Evolutionary conservation across 2,329 filamentous ascomycete species (phyloP).

Genomic region (Cercospora berteroae): DNA sequence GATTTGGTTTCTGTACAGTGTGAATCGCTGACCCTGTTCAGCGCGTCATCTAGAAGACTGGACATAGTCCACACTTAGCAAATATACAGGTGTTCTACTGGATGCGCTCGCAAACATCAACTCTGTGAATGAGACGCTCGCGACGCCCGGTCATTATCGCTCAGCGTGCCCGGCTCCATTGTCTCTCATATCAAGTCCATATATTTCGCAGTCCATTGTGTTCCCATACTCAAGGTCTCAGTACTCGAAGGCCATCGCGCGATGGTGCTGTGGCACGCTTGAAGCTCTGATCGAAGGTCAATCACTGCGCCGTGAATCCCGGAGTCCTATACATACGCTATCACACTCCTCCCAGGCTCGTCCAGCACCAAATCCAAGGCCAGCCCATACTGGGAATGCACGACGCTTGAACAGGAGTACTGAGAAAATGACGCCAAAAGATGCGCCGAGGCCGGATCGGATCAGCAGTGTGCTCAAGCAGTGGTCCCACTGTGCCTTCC

Average conservation of each 20-base stretch:
- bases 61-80: not conserved
- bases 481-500: constrained; percentile 81
- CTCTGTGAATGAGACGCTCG: not conserved
- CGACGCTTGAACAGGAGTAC: constrained; percentile 97
- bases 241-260: constrained; percentile 49
- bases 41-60: not conserved
- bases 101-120: not conserved
- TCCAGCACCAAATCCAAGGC: constrained; percentile 90
- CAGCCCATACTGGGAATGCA: constrained; percentile 95
- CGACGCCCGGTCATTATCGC: not conserved
- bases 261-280: constrained; percentile 50
- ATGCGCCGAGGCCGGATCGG: constrained; percentile 91
- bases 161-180: not conserved
- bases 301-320: not conserved
- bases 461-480: constrained; percentile 97
- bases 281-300: constrained; percentile 46
- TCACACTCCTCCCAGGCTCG: constrained; percentile 99
- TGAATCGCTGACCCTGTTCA: not conserved
- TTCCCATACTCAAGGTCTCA: constrained; percentile 39
- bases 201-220: not conserved
- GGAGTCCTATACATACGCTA: constrained; percentile 49
- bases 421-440: constrained; percentile 97
- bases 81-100: not conserved
- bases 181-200: not conserved
- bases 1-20: not conserved